phyloP scores from a whole-genome alignment of 805 yeast genomes.

The Ogataea ramenticola region DNA sequence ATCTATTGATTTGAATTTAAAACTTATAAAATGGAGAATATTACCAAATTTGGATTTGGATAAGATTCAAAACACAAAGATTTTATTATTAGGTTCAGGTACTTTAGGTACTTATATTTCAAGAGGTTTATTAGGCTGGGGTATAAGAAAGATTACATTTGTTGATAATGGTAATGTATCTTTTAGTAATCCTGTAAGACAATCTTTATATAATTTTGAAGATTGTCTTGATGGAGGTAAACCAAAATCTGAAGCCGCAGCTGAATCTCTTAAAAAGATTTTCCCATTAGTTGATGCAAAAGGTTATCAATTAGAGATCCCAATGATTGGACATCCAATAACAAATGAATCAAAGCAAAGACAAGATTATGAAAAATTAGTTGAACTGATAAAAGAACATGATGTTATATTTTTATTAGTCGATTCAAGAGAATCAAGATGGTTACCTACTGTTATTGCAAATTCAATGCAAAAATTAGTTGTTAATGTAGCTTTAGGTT shows the following conservation, averaged over 20 bases:
- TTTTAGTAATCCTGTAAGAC: slow-evolving; percentile 92
- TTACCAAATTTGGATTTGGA: slow-evolving; percentile 78
- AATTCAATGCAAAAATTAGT: slow-evolving; percentile 62
- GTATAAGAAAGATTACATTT: slow-evolving; percentile 76
- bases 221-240: slow-evolving; percentile 75
- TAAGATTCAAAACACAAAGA: slow-evolving; percentile 47
- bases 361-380: slow-evolving; percentile 45
- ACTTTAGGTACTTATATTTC: slow-evolving; percentile 92
- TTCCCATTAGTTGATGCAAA: slow-evolving; percentile 68
- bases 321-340: slow-evolving; percentile 93
- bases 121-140: slow-evolving; percentile 89
- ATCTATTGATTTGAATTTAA: slow-evolving; percentile 84
- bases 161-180: slow-evolving; percentile 89
- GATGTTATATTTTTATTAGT: slow-evolving; percentile 76
- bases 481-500: slow-evolving; percentile 90
- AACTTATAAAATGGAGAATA: slow-evolving; percentile 94
- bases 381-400: slow-evolving; percentile 49
- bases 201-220: slow-evolving; percentile 74
- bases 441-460: slow-evolving; percentile 92
- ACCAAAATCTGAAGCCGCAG: slow-evolving; percentile 75
- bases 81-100: slow-evolving; percentile 89
- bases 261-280: slow-evolving; percentile 58
- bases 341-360: slow-evolving; percentile 45
- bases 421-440: slow-evolving; percentile 94
- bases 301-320: slow-evolving; percentile 70